These are phyloP conservation scores for Singerocomus inundabilis DNA, from an alignment of 1,284 basidiomycete species.

Conservation along the genomic window DNA sequence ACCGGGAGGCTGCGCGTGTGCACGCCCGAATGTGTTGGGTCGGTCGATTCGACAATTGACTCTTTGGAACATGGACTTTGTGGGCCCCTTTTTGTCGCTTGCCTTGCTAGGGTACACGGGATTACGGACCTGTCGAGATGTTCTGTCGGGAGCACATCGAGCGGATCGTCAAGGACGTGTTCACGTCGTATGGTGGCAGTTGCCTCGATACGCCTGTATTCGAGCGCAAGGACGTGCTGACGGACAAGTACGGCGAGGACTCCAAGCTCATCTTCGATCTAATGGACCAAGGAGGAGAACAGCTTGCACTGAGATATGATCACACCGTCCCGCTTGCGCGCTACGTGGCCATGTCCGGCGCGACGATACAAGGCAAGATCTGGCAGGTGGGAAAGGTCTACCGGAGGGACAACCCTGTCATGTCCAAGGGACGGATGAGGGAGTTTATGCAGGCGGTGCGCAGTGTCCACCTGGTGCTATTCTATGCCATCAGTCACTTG, in stretches of 20 bases:
- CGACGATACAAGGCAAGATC: constrained; percentile 74
- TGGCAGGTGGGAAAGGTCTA: constrained; percentile 99
- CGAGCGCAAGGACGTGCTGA: constrained; percentile 93
- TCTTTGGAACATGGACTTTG: background rate
- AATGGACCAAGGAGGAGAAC: constrained; percentile 97
- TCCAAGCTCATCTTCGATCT: constrained; percentile 98
- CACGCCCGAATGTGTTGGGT: too few relatives aligned
- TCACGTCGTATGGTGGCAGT: constrained; percentile 86
- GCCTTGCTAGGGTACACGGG: constrained; percentile 79
- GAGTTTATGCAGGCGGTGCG: constrained; percentile 97
- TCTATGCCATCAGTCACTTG: too few relatives aligned
- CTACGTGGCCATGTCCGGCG: constrained; percentile 93
- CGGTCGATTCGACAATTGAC: background rate
- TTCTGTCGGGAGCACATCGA: constrained; percentile 91
- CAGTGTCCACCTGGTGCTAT: too few relatives aligned
- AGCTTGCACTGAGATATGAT: constrained; percentile 93
- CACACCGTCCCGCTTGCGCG: constrained; percentile 96
- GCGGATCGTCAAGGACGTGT: constrained; percentile 83
- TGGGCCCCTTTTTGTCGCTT: background rate
- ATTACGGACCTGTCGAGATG: constrained; percentile 95
- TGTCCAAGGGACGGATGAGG: constrained; percentile 97
- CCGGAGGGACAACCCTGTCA: constrained; percentile 93
- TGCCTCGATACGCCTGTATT: constrained; percentile 98
- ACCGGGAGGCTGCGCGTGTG: too few relatives aligned
- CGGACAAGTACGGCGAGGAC: constrained; percentile 98